A percentile compares a stretch with the other conserved stretches of the same genome.
These are phyloP conservation scores for Boletus eberwhitei DNA, from an alignment of 768 basidiomycete genomes.

Conservation along the genomic window DNA sequence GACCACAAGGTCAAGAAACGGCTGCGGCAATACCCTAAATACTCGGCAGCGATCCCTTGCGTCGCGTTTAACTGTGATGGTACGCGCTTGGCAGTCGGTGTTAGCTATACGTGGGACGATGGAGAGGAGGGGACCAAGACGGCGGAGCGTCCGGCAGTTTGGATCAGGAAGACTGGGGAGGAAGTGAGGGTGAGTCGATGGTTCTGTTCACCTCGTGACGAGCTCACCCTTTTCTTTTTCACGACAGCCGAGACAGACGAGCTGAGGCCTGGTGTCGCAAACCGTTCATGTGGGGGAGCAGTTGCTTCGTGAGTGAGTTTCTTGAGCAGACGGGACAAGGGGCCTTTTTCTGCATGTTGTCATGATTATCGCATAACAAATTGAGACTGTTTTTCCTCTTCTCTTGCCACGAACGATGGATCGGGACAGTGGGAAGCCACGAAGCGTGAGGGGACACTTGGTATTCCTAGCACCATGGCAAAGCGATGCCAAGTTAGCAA, in stretches of 20 bases:
- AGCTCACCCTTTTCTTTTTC: no score
- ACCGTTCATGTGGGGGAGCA: background rate
- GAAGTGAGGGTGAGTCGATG: conserved; percentile 65
- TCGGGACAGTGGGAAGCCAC: background rate
- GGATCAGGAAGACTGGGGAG: conserved; percentile 63
- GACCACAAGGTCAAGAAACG: conserved; percentile 97
- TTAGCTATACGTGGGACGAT: conserved; percentile 89
- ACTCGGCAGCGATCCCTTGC: conserved; percentile 67
- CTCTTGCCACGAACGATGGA: background rate
- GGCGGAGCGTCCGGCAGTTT: conserved; percentile 58
- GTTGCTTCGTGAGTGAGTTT: background rate
- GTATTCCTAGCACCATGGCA: background rate
- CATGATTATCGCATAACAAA: background rate
- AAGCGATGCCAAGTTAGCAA: background rate
- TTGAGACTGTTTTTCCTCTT: background rate
- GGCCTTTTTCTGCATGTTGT: background rate
- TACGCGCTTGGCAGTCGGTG: conserved; percentile 75
- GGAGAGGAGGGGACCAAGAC: conserved; percentile 70
- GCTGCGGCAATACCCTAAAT: conserved; percentile 85
- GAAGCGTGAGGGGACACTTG: background rate
- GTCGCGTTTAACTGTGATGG: conserved; percentile 85
- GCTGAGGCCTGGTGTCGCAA: background rate
- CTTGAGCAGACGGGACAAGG: background rate
- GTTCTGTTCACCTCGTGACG: background rate
- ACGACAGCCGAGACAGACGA: conserved; percentile 21